A percentile compares a stretch with the other conserved stretches of the same genome.
phyloP scores from a whole-genome alignment of 345 rosid genomes.

The Aegle marmelos region DNA sequence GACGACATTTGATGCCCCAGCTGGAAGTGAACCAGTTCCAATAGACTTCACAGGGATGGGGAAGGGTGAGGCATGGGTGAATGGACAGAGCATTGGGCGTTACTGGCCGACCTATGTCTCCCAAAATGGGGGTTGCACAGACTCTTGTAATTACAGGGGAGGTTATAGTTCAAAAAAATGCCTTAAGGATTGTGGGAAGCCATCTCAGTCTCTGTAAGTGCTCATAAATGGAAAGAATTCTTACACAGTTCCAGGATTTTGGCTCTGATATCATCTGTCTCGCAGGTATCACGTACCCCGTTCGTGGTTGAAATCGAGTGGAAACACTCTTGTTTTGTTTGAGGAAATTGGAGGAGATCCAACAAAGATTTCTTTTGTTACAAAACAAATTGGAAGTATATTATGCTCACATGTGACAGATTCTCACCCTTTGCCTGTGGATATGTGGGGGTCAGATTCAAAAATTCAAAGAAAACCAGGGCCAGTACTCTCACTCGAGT shows the following conservation, averaged over 20 bases:
- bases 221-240: background rate
- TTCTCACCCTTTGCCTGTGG: slow-evolving; percentile 72
- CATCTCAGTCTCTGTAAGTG: slow-evolving; percentile 85
- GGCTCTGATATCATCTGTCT: slow-evolving; percentile 12
- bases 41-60: slow-evolving; percentile 88
- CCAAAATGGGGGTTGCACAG: slow-evolving; percentile 52
- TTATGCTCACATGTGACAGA: slow-evolving; percentile 66
- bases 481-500: slow-evolving; percentile 49
- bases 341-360: slow-evolving; percentile 95
- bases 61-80: slow-evolving; percentile 97
- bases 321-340: slow-evolving; percentile 75
- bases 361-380: slow-evolving; percentile 53
- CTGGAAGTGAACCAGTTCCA: slow-evolving; percentile 68
- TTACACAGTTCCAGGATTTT: background rate
- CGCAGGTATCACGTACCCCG: slow-evolving; percentile 90
- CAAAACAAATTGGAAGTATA: slow-evolving; percentile 44
- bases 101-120: slow-evolving; percentile 79
- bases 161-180: slow-evolving; percentile 64
- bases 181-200: slow-evolving; percentile 80
- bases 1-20: slow-evolving; percentile 71
- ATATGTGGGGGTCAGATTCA: slow-evolving; percentile 60
- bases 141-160: slow-evolving; percentile 78
- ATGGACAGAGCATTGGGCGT: slow-evolving; percentile 92
- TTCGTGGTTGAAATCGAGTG: slow-evolving; percentile 71
- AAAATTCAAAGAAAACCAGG: slow-evolving; percentile 32